Base-by-base conservation (phyloP, 129 eudicot genomes). In the Lactuca sativa region DNA sequence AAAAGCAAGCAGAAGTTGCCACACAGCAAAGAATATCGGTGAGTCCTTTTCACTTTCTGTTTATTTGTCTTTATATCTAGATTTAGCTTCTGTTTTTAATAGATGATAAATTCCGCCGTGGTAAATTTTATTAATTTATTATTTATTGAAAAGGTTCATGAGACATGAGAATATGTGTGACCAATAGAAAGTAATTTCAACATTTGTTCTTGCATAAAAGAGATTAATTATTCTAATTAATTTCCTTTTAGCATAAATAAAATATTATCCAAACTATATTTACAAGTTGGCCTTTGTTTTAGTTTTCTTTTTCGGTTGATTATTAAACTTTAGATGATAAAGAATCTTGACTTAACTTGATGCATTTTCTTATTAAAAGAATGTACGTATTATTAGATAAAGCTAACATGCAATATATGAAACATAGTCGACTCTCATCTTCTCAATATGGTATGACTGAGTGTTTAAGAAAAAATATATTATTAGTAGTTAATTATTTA, bases 21-120 rank as follows among this genome's bases (percentile, higher is more conserved):
- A 4, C 96, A 82, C 30, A 88, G 86, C 86, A 88, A 91, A 37
- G 81, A 88, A 65, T 91, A 71, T 76, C 83, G 95, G 97, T 91
- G 15, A 72, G 85, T 78, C 25, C 68, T 47, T 9, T 58, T 12
- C 0, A 6, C 8, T 64, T 15, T 1, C 16, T 0, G 2, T 57
- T 7, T 17, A 5, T 8, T 25, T 62, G 0, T 36, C 1, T 57
- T 7, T 70, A n/a, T 11, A 14, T 13, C 14, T 18, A 25, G 30
- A 13, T 13, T 5, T 51, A 9, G 4, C 15, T 60, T 25, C 30
- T 25, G 30, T 25, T 25, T 25, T 25, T 25, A 25, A 25, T 25
- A n/a, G 36, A 67, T 14, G 41, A 48, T 15, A 49, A 6, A n/a
- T 25, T 67, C 16, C 33, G 47, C 61, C 13, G 49, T 41, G 40